Evolutionary conservation across 2,329 filamentous ascomycete species (phyloP).

Genomic region (Ilyonectria mors-panacis): DNA sequence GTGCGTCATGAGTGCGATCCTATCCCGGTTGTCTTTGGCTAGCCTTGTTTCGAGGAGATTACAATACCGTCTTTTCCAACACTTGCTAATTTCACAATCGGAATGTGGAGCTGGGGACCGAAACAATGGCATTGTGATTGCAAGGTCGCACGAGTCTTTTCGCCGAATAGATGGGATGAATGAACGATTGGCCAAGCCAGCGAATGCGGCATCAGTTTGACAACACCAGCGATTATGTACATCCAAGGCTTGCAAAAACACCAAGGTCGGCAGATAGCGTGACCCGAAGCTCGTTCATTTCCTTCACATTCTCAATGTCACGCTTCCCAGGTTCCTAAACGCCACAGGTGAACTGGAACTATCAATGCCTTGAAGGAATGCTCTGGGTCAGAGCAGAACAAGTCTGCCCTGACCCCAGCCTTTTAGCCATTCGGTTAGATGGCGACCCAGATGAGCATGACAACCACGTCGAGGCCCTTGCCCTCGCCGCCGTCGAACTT

Average conservation of each 20-base stretch:
- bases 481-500: slow-evolving; percentile 81
- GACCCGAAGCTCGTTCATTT: slow-evolving; percentile 43
- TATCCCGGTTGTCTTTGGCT: not conserved
- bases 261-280: slow-evolving; percentile 40
- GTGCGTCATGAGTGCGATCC: too few species aligned
- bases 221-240: slow-evolving; percentile 45
- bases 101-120: not conserved
- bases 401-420: slow-evolving; percentile 20
- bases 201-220: slow-evolving; percentile 37
- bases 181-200: slow-evolving; percentile 30
- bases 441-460: slow-evolving; percentile 85
- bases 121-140: not conserved
- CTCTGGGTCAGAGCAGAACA: slow-evolving; percentile 29
- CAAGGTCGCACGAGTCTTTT: not conserved
- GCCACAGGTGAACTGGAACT: slow-evolving; percentile 46
- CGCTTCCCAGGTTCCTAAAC: slow-evolving; percentile 48
- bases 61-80: not conserved
- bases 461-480: slow-evolving; percentile 78
- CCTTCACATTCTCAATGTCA: slow-evolving; percentile 45
- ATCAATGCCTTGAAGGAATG: slow-evolving; percentile 37
- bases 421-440: slow-evolving; percentile 59
- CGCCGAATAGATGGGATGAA: not conserved
- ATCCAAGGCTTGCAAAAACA: slow-evolving; percentile 48
- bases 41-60: not conserved
- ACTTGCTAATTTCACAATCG: not conserved